Evolutionary conservation across 2,329 filamentous ascomycete species (phyloP).

Genomic region (Pestalotiopsis sp.): DNA sequence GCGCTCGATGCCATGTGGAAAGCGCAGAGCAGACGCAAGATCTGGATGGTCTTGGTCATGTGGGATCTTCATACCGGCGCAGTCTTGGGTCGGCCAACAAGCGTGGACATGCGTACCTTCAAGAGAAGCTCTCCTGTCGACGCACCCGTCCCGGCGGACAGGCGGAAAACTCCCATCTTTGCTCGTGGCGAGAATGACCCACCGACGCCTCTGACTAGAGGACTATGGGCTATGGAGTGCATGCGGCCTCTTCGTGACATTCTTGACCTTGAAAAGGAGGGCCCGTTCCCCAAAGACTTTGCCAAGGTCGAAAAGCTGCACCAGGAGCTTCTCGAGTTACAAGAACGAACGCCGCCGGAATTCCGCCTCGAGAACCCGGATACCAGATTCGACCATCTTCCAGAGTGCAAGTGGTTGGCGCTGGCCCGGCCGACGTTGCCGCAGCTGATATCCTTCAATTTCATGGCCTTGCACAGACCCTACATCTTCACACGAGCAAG

Average conservation of each 20-base stretch:
- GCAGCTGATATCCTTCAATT: conserved; percentile 52
- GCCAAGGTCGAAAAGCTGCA: conserved; percentile 57
- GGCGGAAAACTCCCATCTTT: conserved; percentile 48
- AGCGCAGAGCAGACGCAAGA: conserved; percentile 54
- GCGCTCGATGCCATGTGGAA: conserved; percentile 60
- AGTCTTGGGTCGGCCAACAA: conserved; percentile 57
- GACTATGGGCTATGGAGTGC: conserved; percentile 52
- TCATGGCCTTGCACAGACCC: conserved; percentile 62
- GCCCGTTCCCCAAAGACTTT: conserved; percentile 56
- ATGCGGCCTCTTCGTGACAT: conserved; percentile 54
- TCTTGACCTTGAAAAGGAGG: conserved; percentile 56
- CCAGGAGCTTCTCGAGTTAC: conserved; percentile 47
- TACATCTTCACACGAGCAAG: conserved; percentile 60
- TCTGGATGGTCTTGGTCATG: conserved; percentile 56
- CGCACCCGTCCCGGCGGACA: conserved; percentile 47
- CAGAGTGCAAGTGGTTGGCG: conserved; percentile 55
- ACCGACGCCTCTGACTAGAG: conserved; percentile 57
- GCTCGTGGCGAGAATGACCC: conserved; percentile 51
- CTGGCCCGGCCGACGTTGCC: conserved; percentile 46
- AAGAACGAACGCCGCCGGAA: conserved; percentile 49
- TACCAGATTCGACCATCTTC: conserved; percentile 55
- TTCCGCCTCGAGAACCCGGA: conserved; percentile 60
- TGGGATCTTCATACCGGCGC: conserved; percentile 59
- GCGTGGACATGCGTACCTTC: conserved; percentile 50
- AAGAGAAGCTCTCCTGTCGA: conserved; percentile 56